phyloP scores from a whole-genome alignment of 2,329 filamentous ascomycete genomes.

The Ophiocordyceps camponoti-leonardi region DNA sequence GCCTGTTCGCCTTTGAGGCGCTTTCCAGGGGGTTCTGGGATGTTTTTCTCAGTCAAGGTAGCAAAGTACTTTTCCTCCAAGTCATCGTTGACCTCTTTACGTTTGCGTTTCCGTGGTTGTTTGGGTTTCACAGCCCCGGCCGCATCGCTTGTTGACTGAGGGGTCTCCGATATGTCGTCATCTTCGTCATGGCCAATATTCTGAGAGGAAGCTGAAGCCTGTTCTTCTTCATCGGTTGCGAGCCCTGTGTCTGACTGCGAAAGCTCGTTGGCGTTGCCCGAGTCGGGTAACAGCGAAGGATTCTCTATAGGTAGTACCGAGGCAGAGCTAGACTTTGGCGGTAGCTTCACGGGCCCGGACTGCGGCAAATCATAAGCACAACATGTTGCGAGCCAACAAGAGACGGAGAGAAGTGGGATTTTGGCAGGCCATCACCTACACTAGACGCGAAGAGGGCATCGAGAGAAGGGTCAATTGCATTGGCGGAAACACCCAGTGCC shows the following conservation, averaged over 20 bases:
- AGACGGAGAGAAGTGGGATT: background rate
- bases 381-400: background rate
- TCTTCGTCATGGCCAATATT: conserved; percentile 7
- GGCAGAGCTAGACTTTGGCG: conserved; percentile 25
- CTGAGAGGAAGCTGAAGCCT: conserved; percentile 10
- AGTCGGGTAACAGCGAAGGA: conserved; percentile 11
- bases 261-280: conserved; percentile 14
- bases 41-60: conserved; percentile 42
- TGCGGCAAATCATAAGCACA: conserved; percentile 8
- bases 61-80: conserved; percentile 54
- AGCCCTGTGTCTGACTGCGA: conserved; percentile 10
- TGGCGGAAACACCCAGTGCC: conserved; percentile 25
- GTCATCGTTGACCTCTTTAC: conserved; percentile 50
- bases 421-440: conserved; percentile 31
- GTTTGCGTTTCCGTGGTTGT: conserved; percentile 45
- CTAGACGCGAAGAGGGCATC: conserved; percentile 56
- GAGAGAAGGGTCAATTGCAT: conserved; percentile 50
- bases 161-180: background rate
- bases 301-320: conserved; percentile 18
- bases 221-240: conserved; percentile 11
- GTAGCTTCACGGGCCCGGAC: conserved; percentile 33
- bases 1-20: conserved; percentile 27
- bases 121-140: conserved; percentile 14
- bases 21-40: conserved; percentile 38
- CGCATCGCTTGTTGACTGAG: conserved; percentile 14